Conservation (phyloP, 2,329 filamentous ascomycete genomes). For the Pseudonectria buxi region DNA sequence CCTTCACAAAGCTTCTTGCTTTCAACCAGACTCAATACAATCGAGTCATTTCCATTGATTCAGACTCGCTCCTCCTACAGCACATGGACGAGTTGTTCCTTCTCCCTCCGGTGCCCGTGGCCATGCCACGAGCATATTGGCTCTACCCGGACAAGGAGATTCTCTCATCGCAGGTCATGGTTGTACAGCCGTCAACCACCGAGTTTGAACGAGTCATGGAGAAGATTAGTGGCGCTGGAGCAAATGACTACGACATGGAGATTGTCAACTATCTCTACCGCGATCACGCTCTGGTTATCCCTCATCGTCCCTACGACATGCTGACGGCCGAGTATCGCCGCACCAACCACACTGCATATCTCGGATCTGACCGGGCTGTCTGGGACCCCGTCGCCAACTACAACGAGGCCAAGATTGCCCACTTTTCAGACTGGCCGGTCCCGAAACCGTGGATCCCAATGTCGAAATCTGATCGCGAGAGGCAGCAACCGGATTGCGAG, state of each 20-base stretch:
- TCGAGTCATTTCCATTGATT: slow-evolving; percentile 46
- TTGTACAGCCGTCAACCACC: slow-evolving; percentile 48
- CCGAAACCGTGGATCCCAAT: slow-evolving; percentile 49
- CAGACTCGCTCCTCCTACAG: slow-evolving; percentile 56
- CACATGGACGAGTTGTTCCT: slow-evolving; percentile 66
- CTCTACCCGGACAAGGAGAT: slow-evolving; percentile 44
- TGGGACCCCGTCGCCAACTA: slow-evolving; percentile 51
- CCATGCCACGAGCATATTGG: slow-evolving; percentile 70
- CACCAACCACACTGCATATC: slow-evolving; percentile 39
- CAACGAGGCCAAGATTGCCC: slow-evolving; percentile 58
- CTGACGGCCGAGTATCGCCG: slow-evolving; percentile 56
- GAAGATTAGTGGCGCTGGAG: slow-evolving; percentile 18
- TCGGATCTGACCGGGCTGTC: slow-evolving; percentile 34
- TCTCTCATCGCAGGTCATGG: slow-evolving; percentile 52
- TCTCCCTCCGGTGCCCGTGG: slow-evolving; percentile 52
- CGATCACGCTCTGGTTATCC: slow-evolving; percentile 52
- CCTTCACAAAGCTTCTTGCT: slow-evolving; percentile 61
- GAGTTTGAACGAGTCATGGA: slow-evolving; percentile 38
- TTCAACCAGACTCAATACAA: slow-evolving; percentile 60
- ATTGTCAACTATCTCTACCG: slow-evolving; percentile 57
- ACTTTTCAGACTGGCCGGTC: slow-evolving; percentile 66
- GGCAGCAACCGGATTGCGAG: slow-evolving; percentile 15
- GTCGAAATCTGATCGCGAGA: slow-evolving; percentile 1
- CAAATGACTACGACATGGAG: slow-evolving; percentile 58
- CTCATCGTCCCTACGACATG: slow-evolving; percentile 56